phyloP scores from a whole-genome alignment of 768 basidiomycete species.

The Lactarius vividus region DNA sequence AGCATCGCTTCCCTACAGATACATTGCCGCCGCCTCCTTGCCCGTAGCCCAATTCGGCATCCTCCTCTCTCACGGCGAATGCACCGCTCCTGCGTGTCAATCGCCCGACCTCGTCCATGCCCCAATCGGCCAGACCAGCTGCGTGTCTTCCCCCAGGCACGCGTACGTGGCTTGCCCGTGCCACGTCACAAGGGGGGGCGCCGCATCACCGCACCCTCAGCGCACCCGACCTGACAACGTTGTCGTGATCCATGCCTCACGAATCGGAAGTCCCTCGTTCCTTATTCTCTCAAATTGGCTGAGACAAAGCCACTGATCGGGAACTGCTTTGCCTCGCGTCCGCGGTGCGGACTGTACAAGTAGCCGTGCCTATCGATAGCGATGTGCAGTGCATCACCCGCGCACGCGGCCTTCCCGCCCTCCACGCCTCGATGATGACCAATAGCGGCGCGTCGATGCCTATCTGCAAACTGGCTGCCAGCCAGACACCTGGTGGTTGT shows the following conservation, averaged over 20 bases:
- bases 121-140: constrained; percentile 11
- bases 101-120: constrained; percentile 5
- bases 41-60: constrained; percentile 10
- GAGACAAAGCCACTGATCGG: constrained; percentile 23
- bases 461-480: constrained; percentile 4
- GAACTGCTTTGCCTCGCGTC: constrained; percentile 23
- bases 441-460: constrained; percentile 16
- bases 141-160: constrained; percentile 16
- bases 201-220: constrained; percentile 27
- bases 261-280: constrained; percentile 22
- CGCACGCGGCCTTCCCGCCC: constrained; percentile 22
- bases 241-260: constrained; percentile 17
- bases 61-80: constrained; percentile 5
- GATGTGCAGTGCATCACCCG: constrained; percentile 21
- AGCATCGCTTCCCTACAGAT: constrained; percentile 23
- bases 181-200: constrained; percentile 23
- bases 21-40: constrained; percentile 18
- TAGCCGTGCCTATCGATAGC: constrained; percentile 26
- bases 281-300: constrained; percentile 7
- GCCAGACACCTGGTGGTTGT: constrained; percentile 23
- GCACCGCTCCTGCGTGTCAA: constrained; percentile 13
- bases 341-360: constrained; percentile 24
- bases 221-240: constrained; percentile 24
- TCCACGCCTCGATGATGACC: constrained; percentile 19
- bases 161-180: constrained; percentile 15